These are phyloP conservation scores for Daldinia loculata DNA, from an alignment of 495 filamentous ascomycete species.

Conservation along the genomic window DNA sequence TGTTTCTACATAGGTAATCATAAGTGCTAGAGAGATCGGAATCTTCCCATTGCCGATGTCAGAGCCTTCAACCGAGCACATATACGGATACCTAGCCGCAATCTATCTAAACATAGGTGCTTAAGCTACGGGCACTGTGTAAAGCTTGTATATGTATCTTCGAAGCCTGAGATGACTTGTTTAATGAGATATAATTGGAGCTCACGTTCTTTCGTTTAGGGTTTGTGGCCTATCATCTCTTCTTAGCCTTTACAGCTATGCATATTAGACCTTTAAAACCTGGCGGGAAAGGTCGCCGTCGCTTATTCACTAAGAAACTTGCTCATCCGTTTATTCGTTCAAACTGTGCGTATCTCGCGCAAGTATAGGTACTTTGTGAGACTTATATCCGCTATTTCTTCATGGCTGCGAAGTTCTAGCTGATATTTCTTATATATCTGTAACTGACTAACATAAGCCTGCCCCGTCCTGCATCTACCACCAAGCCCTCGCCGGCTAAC, in stretches of 20 bases:
- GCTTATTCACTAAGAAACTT: conserved; percentile 1
- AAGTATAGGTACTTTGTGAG: conserved; percentile 1
- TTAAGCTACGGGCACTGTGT: conserved; percentile 25
- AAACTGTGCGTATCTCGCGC: neutral
- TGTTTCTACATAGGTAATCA: neutral
- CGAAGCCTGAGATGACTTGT: neutral
- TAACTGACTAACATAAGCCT: neutral
- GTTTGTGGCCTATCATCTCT: neutral
- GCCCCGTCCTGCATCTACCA: neutral
- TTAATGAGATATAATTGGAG: conserved; percentile 18
- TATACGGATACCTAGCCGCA: conserved; percentile 16
- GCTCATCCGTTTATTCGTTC: neutral
- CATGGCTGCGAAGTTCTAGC: neutral
- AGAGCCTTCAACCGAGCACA: neutral
- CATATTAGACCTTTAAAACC: neutral
- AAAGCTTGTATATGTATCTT: neutral
- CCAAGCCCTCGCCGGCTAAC: neutral
- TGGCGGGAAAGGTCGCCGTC: neutral
- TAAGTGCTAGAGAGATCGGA: conserved; percentile 3
- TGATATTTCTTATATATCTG: neutral
- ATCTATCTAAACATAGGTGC: conserved; percentile 7
- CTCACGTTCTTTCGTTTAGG: conserved; percentile 8
- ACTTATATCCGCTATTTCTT: neutral
- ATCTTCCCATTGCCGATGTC: conserved; percentile 18
- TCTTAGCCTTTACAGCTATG: neutral